Conservation (phyloP, 345 rosid genomes). For the Rhodamnia argentea region DNA sequence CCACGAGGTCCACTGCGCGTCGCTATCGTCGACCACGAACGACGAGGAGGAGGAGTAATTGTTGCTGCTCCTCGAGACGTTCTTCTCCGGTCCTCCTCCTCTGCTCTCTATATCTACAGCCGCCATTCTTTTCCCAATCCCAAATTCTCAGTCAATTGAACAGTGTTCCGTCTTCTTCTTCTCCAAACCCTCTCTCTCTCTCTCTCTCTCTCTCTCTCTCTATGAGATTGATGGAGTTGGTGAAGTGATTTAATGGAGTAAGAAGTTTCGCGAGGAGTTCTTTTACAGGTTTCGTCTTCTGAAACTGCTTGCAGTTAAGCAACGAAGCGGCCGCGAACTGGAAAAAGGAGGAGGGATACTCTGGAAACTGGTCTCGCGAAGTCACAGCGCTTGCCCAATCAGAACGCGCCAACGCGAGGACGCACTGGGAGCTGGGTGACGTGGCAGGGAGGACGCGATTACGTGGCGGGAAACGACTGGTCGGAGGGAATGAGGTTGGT, state of each 20-base stretch:
- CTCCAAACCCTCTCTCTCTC: background rate
- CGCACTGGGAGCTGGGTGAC: background rate
- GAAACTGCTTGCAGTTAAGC: background rate
- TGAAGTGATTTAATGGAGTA: constrained; percentile 1
- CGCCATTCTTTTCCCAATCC: background rate
- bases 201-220: background rate
- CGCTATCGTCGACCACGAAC: constrained; percentile 27
- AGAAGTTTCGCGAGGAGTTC: background rate
- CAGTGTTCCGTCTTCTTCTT: background rate
- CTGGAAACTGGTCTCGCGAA: background rate
- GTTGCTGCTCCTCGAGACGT: background rate
- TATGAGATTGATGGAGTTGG: background rate
- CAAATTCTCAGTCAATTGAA: background rate
- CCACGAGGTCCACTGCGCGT: constrained; percentile 75
- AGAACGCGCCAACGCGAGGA: background rate
- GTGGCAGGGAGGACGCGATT: background rate
- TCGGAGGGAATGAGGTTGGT: background rate
- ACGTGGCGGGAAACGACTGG: background rate
- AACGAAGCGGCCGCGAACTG: background rate
- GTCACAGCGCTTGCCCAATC: background rate
- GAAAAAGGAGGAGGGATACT: background rate
- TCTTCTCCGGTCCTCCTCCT: background rate
- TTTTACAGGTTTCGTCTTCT: background rate
- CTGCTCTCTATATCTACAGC: background rate
- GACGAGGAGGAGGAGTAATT: constrained; percentile 13